Evolutionary conservation across 768 basidiomycete species (phyloP).

Genomic region (Leccinum variicolor): DNA sequence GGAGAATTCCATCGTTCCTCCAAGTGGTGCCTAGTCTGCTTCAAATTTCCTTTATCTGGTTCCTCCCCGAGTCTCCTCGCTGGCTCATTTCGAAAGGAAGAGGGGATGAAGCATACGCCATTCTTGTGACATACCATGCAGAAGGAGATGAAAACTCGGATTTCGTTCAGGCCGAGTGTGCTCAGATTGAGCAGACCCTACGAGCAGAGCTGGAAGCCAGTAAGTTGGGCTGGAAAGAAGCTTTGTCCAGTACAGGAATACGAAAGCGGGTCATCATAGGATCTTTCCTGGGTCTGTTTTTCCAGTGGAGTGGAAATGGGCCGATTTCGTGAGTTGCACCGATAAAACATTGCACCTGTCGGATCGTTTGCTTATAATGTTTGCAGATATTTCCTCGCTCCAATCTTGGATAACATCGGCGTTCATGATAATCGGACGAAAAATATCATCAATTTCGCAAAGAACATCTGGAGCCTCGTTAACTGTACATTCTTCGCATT

Average conservation of each 20-base stretch:
- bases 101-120: constrained; percentile 42
- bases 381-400: constrained; percentile 8
- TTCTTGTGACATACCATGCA: constrained; percentile 39
- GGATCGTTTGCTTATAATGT: background rate
- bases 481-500: constrained; percentile 5
- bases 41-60: constrained; percentile 53
- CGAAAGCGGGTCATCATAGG: constrained; percentile 12
- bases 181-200: background rate
- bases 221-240: background rate
- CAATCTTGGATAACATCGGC: constrained; percentile 16
- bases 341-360: fast-evolving
- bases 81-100: constrained; percentile 62
- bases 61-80: constrained; percentile 62
- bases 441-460: constrained; percentile 13
- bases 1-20: constrained; percentile 64
- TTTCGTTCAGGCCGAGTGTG: background rate
- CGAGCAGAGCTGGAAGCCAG: constrained; percentile 23
- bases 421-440: constrained; percentile 20
- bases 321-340: constrained; percentile 2
- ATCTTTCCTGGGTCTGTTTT: constrained; percentile 13
- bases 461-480: constrained; percentile 9
- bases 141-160: background rate
- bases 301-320: constrained; percentile 14
- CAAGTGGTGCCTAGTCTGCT: constrained; percentile 52
- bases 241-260: constrained; percentile 13